phyloP scores from a whole-genome alignment of 805 yeast species.

The Yamadazyma takamatsuzukensis region DNA sequence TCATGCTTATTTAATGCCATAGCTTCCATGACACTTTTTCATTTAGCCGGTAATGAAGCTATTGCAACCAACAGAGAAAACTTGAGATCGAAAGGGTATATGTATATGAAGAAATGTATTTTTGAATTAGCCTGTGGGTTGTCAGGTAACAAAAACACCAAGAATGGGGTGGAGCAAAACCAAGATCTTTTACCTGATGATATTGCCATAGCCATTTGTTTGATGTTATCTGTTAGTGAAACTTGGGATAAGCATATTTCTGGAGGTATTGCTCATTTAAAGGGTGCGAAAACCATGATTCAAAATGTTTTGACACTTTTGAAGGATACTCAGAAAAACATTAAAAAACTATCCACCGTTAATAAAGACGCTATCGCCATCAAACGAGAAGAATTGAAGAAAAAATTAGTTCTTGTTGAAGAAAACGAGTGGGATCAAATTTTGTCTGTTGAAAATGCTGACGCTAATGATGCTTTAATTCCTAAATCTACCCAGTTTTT shows the following conservation, averaged over 20 bases:
- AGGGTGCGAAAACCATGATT: constrained; percentile 63
- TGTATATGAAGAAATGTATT: constrained; percentile 59
- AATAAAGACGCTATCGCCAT: constrained; percentile 4
- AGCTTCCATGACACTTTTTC: constrained; percentile 66
- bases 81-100: constrained; percentile 47
- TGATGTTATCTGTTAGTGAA: constrained; percentile 61
- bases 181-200: constrained; percentile 47
- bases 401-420: constrained; percentile 27
- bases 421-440: constrained; percentile 32
- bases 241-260: constrained; percentile 67
- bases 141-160: constrained; percentile 15
- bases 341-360: constrained; percentile 4
- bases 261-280: constrained; percentile 65
- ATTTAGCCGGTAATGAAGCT: constrained; percentile 33
- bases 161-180: constrained; percentile 11
- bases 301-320: constrained; percentile 38
- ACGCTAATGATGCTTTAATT: constrained; percentile 10
- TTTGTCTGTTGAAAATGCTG: constrained; percentile 10
- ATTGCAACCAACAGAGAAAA: constrained; percentile 43
- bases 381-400: constrained; percentile 12
- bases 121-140: constrained; percentile 58
- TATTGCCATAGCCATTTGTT: constrained; percentile 62
- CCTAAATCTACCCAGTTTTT: constrained; percentile 49
- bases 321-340: constrained; percentile 20
- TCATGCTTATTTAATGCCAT: constrained; percentile 59